A percentile compares a stretch with the other conserved stretches of the same genome.
These are phyloP conservation scores for Lophiostoma macrostomum DNA, from an alignment of 495 filamentous ascomycete species.

Conservation along the genomic window DNA sequence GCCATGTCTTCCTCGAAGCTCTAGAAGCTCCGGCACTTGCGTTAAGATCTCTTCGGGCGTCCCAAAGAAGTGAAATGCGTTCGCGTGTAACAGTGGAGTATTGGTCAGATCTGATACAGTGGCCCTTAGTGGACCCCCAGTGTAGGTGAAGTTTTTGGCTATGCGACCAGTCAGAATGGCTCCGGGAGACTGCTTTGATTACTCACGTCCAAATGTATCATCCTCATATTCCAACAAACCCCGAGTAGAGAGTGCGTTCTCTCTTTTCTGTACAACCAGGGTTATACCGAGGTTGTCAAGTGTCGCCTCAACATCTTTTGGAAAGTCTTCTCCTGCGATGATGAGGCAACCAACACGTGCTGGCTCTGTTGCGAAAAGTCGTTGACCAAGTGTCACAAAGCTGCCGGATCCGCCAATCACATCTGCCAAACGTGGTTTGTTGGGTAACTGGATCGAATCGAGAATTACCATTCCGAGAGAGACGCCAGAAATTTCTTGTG, in stretches of 20 bases:
- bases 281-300: conserved; percentile 4
- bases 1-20: conserved; percentile 6
- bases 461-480: conserved; percentile 25
- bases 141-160: conserved; percentile 23
- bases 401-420: conserved; percentile 13
- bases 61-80: conserved; percentile 16
- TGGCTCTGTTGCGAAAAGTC: conserved; percentile 6
- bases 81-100: conserved; percentile 6
- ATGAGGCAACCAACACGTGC: conserved; percentile 10
- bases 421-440: conserved; percentile 1
- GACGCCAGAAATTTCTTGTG: neutral
- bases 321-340: conserved; percentile 22
- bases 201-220: conserved; percentile 25
- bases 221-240: conserved; percentile 26
- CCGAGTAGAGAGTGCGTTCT: conserved; percentile 6
- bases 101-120: conserved; percentile 2
- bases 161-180: neutral
- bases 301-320: neutral
- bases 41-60: conserved; percentile 6
- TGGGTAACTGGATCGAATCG: conserved; percentile 15
- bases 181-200: neutral
- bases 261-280: conserved; percentile 2
- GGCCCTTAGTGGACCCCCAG: conserved; percentile 5
- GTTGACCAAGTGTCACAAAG: conserved; percentile 14
- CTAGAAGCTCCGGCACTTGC: conserved; percentile 6